Evolutionary conservation across 805 yeast genomes (phyloP), one percentile per base, ranked within the genome.

Genomic region (Grigorovia yakushimaensis): DNA sequence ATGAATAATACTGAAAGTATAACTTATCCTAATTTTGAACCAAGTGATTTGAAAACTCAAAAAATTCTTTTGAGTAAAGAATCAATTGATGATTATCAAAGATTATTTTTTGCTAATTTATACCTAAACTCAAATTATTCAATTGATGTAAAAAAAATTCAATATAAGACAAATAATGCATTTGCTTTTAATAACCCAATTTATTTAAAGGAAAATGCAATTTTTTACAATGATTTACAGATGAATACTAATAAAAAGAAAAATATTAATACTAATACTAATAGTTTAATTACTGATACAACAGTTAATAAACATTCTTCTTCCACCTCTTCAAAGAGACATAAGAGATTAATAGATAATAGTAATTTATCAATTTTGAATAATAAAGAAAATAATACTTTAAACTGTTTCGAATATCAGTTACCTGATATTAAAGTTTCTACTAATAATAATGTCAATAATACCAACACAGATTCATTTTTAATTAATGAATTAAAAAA

Each of bases 21-120:
- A 27, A 10, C 33, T 15, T 27, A 27, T 7, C 33, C 33, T 15
- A 27, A 15, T 27, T 27, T 27, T 15, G 33, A 27, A 27, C 33
- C 33, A 7, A 27, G 33, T 15, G 33, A 27, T 10, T 7, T 27
- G 13, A 27, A 15, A 27, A 27, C 13, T 27, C 33, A 15, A 15
- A 15, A 27, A 10, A 27, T 27, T 27, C 10, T 27, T 10, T 27
- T 27, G 33, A 7, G 33, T 27, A 27, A 27, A 7, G 33, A 52
- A 27, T 64, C 66, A 5, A 30, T 59, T 38, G 68, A 64, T 46
- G 67, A 64, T 42, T 64, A 61, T 46, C 68, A 64, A 49, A 48
- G 68, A 43, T 44, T 61, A 11, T 59, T 51, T 47, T 59, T 63
- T 46, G 51, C 57, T 4, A 48, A 52, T 11, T 39, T 57, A 18